A percentile compares a stretch with the other conserved stretches of the same genome.
These are phyloP conservation scores for Aspergillus olivimuriae DNA, from an alignment of 495 filamentous ascomycete species.

Conservation along the genomic window DNA sequence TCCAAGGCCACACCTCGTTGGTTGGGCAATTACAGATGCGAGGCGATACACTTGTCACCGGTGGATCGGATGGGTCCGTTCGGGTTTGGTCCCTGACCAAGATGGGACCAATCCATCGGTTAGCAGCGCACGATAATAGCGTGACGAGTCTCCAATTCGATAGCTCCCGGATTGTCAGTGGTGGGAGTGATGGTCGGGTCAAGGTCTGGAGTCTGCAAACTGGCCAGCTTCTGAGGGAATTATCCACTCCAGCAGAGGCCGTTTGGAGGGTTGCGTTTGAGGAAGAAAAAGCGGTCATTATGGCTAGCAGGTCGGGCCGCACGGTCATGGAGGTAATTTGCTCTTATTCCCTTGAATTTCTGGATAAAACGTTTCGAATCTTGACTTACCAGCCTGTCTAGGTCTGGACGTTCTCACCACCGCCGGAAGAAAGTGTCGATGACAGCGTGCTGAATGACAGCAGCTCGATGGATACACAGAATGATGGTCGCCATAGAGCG, in stretches of 20 bases:
- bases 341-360: conserved; percentile 4
- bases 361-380: no score
- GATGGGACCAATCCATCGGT: conserved; percentile 82
- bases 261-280: conserved; percentile 98
- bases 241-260: conserved; percentile 82
- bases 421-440: conserved; percentile 50
- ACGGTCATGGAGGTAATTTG: conserved; percentile 89
- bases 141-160: conserved; percentile 97
- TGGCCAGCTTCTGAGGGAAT: conserved; percentile 82
- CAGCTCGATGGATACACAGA: conserved; percentile 19
- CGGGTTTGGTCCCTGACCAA: conserved; percentile 89
- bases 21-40: conserved; percentile 98
- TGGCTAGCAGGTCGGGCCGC: conserved; percentile 72
- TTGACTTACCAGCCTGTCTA: no score
- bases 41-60: conserved; percentile 88
- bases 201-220: conserved; percentile 96
- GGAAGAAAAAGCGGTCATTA: conserved; percentile 94
- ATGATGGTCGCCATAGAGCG: conserved; percentile 19
- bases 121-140: conserved; percentile 97
- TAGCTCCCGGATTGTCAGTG: conserved; percentile 86
- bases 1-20: conserved; percentile 94
- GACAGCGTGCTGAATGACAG: conserved; percentile 25
- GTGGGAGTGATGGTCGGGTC: conserved; percentile 90
- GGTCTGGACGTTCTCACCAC: conserved; percentile 91
- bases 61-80: conserved; percentile 91